Evolutionary conservation across 1,139 yeast species (phyloP).

Genomic region (Zygoascus meyerae): DNA sequence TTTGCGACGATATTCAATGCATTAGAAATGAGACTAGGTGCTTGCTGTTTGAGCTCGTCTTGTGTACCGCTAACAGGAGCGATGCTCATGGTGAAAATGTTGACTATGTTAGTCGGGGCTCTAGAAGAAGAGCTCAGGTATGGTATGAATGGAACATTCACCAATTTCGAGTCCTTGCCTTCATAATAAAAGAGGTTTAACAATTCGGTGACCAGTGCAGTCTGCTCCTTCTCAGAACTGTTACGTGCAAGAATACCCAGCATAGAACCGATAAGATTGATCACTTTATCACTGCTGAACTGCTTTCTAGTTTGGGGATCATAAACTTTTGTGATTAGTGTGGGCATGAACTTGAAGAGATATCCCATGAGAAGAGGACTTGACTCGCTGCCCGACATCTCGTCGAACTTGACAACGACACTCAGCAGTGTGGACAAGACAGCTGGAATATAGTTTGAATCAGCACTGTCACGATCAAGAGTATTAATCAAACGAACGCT

Average conservation of each 20-base stretch:
- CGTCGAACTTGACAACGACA: slow-evolving; percentile 18
- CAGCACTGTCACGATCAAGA: slow-evolving; percentile 21
- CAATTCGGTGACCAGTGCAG: slow-evolving; percentile 16
- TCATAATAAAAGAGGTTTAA: slow-evolving; percentile 21
- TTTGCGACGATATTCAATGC: slow-evolving; percentile 25
- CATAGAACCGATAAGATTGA: slow-evolving; percentile 19
- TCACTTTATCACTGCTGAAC: slow-evolving; percentile 14
- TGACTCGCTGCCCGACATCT: slow-evolving; percentile 9
- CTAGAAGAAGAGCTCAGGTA: slow-evolving; percentile 11
- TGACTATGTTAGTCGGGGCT: slow-evolving; percentile 40
- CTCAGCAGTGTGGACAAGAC: slow-evolving; percentile 21
- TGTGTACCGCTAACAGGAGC: slow-evolving; percentile 22
- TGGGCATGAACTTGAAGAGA: slow-evolving; percentile 22
- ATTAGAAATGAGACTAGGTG: slow-evolving; percentile 22
- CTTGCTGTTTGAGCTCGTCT: slow-evolving; percentile 12
- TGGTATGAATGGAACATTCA: background rate
- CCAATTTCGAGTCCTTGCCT: slow-evolving; percentile 3
- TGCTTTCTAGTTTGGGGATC: slow-evolving; percentile 12
- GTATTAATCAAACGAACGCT: slow-evolving; percentile 32
- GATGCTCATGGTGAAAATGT: slow-evolving; percentile 37
- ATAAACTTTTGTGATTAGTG: slow-evolving; percentile 20
- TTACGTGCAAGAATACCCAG: slow-evolving; percentile 14
- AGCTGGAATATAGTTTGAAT: slow-evolving; percentile 20
- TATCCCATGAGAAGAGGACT: slow-evolving; percentile 13
- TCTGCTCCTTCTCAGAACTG: slow-evolving; percentile 17